Percentiles rank a stretch among this genome's conserved stretches.
Conservation (phyloP, 495 filamentous ascomycete genomes). For the Penicillium antarcticum region DNA sequence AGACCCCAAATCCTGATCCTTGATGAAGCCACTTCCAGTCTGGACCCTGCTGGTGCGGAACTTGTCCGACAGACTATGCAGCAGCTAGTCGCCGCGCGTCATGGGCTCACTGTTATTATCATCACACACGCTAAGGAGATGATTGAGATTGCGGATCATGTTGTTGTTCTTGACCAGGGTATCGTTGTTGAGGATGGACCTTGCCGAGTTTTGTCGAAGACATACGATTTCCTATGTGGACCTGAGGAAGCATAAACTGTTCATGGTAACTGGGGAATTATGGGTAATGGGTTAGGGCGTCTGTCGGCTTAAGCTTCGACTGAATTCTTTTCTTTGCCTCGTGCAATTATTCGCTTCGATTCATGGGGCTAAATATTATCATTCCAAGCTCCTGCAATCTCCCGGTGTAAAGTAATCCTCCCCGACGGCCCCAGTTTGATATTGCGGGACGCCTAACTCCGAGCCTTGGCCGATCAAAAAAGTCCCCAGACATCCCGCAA, state of each 20-base stretch:
- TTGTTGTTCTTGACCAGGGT: slow-evolving; percentile 70
- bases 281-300: too few species aligned
- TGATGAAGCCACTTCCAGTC: slow-evolving; percentile 81
- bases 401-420: too few species aligned
- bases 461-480: too few species aligned
- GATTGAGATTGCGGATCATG: slow-evolving; percentile 72
- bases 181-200: slow-evolving; percentile 61
- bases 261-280: too few species aligned
- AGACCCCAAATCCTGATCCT: slow-evolving; percentile 70
- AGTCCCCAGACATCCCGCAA: too few species aligned
- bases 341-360: too few species aligned
- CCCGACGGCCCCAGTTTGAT: too few species aligned
- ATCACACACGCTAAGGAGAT: slow-evolving; percentile 79
- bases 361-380: too few species aligned
- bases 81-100: slow-evolving; percentile 31
- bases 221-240: slow-evolving; percentile 34
- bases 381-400: too few species aligned
- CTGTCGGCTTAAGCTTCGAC: too few species aligned
- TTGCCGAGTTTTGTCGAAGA: slow-evolving; percentile 52
- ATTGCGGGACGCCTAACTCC: too few species aligned
- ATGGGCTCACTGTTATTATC: slow-evolving; percentile 54
- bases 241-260: slow-evolving; percentile 7
- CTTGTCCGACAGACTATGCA: slow-evolving; percentile 62
- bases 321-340: too few species aligned
- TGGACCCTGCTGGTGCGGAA: slow-evolving; percentile 70